These are phyloP conservation scores for Ulmus americana DNA, from an alignment of 331 rosid genomes.

Conservation along the genomic window DNA sequence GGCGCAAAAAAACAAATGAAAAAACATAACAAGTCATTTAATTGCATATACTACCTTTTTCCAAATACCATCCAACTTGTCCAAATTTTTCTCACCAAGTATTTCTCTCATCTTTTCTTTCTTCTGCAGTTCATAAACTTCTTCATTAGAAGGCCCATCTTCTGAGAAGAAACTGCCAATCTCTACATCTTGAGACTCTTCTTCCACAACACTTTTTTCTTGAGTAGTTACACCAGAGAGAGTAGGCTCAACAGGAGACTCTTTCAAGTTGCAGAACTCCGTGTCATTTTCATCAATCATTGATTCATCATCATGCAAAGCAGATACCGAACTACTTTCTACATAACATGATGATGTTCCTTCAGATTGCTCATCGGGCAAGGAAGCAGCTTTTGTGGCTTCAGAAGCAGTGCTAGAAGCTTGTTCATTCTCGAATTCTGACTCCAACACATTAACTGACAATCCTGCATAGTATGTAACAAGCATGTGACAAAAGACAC, in stretches of 20 bases:
- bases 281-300: constrained; percentile 21
- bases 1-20: background rate
- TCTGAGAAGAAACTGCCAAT: constrained; percentile 75
- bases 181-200: constrained; percentile 59
- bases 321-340: constrained; percentile 20
- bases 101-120: constrained; percentile 56
- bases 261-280: constrained; percentile 29
- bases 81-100: constrained; percentile 60
- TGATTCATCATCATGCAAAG: constrained; percentile 36
- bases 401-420: constrained; percentile 34
- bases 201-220: constrained; percentile 44
- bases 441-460: constrained; percentile 54
- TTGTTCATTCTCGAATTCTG: constrained; percentile 57
- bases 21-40: constrained; percentile 12
- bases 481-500: constrained; percentile 16
- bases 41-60: constrained; percentile 49
- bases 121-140: constrained; percentile 51
- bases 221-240: constrained; percentile 23
- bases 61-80: constrained; percentile 86
- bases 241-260: constrained; percentile 32
- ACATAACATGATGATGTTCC: constrained; percentile 19
- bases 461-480: constrained; percentile 53
- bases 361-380: constrained; percentile 23
- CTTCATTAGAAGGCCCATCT: constrained; percentile 47
- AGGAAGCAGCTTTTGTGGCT: constrained; percentile 29